Percentiles rank a stretch among this genome's conserved stretches.
Evolutionary conservation across 2,329 filamentous ascomycete species (phyloP).

Genomic region (Magnaporthales sp.): DNA sequence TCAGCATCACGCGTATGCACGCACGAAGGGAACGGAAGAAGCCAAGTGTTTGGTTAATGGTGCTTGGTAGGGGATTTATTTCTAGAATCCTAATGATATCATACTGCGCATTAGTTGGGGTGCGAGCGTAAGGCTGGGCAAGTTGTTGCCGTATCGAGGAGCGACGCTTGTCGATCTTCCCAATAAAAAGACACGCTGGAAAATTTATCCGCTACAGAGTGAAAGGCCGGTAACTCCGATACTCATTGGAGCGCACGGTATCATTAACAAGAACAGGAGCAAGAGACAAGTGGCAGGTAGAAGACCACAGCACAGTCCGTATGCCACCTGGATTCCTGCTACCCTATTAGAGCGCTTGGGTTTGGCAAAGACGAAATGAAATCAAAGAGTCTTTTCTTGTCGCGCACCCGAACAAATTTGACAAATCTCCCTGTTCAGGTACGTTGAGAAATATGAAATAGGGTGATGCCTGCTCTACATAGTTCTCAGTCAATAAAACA

Average conservation of each 20-base stretch:
- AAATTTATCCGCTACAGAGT: neutral
- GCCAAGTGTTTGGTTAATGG: neutral
- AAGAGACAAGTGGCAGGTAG: neutral
- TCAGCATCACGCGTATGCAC: neutral
- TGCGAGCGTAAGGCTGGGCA: neutral
- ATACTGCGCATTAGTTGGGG: neutral
- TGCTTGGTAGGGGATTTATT: neutral
- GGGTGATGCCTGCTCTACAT: no score
- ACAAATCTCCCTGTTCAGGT: neutral
- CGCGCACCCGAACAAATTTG: neutral
- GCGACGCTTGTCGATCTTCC: neutral
- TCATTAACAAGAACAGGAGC: neutral
- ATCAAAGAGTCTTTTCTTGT: neutral
- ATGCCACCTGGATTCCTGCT: neutral
- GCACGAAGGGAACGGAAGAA: neutral
- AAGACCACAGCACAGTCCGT: neutral
- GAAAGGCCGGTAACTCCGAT: neutral
- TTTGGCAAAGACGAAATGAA: neutral
- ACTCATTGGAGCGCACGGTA: neutral
- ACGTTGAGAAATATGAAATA: no score
- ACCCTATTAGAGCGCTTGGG: neutral
- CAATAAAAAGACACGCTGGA: neutral
- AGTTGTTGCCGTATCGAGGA: neutral
- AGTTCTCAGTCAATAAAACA: no score
- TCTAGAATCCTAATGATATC: neutral